Evolutionary conservation across 345 rosid genomes (phyloP), one percentile per base, ranked within the genome.

Genomic region (Salix suchowensis): DNA sequence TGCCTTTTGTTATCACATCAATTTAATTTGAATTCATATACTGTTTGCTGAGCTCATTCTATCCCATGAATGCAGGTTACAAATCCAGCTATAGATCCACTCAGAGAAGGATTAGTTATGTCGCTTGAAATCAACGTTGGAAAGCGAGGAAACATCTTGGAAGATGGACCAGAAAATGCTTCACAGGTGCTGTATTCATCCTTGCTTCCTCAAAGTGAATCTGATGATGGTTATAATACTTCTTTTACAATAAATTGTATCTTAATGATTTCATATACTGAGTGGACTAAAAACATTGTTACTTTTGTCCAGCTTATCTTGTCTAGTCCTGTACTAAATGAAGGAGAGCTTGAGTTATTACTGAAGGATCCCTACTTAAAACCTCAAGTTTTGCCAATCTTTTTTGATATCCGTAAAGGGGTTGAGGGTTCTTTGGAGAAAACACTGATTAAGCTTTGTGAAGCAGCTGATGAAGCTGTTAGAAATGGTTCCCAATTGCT

Each of bases 391-490:
- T 77, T 96, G 72, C 84, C 88, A 4, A 89, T 91, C 48, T 93
- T 89, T 88, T 96, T 93, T 79, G 98, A 96, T 78, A 96, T 96
- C 82, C 87, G 88, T 62, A 93, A 91, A 85, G 99, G 98, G 39
- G 78, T 93, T 81, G 99, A 96, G 79, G 94, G 98, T 74, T 93
- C 99, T 70, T 80, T 96, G 87, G 93, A 91, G 77, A 89, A 80
- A 87, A 87, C 86, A 79, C 83, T 96, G 4, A 44, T 77, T 75
- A 77, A 67, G 76, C 97, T 96, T 62, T 96, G 99, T 86, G 99
- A 92, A 80, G 93, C 91, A 79, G 98, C 99, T 78, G 99, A 91
- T 88, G 99, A 91, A 68, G 99, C 98, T 72, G 99, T 96, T 88
- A 86, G 94, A 74, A 93, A 87, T 86, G 99, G 99, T 80, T 91